Percentiles rank a stretch among this genome's conserved stretches.
Evolutionary conservation across 352 stramenopile species (phyloP).

Genomic region (Thraustochytrium sp.): DNA sequence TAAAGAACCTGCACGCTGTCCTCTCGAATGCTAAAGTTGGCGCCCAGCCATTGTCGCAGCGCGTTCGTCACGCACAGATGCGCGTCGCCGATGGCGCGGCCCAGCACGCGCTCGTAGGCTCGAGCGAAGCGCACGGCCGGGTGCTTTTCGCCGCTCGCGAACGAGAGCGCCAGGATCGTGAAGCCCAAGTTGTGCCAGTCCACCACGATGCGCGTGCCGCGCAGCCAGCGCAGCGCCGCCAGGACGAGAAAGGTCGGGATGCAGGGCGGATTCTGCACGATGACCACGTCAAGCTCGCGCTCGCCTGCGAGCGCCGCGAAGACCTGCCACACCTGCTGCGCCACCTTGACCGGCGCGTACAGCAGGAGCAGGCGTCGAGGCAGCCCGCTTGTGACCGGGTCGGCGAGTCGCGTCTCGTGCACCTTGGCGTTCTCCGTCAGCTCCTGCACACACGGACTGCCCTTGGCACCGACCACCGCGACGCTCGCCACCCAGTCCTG

Average conservation of each 20-base stretch:
- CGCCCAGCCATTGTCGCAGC: constrained; percentile 85
- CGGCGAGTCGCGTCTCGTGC: constrained; percentile 42
- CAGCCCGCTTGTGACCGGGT: constrained; percentile 46
- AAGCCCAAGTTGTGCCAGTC: constrained; percentile 99
- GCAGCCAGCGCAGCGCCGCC: constrained; percentile 64
- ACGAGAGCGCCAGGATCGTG: constrained; percentile 84
- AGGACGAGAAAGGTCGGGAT: constrained; percentile 89
- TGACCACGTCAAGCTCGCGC: constrained; percentile 76
- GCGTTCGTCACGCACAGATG: constrained; percentile 94
- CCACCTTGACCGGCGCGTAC: constrained; percentile 72
- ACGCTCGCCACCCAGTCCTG: constrained; percentile 54
- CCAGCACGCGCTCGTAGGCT: constrained; percentile 77
- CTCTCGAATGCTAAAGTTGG: constrained; percentile 72
- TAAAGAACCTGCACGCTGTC: constrained; percentile 73
- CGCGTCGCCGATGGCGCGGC: constrained; percentile 70
- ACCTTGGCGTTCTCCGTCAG: constrained; percentile 51
- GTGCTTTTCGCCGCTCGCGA: constrained; percentile 49
- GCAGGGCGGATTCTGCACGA: constrained; percentile 97
- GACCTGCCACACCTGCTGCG: constrained; percentile 64
- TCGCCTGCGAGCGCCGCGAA: constrained; percentile 66
- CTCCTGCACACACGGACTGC: constrained; percentile 70
- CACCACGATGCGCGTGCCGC: constrained; percentile 85
- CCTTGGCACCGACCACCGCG: constrained; percentile 86
- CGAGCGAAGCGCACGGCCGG: constrained; percentile 58
- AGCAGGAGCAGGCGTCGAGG: constrained; percentile 63